Conservation (phyloP, 2,329 filamentous ascomycete genomes). For the Aaosphaeria pasadenensis region DNA sequence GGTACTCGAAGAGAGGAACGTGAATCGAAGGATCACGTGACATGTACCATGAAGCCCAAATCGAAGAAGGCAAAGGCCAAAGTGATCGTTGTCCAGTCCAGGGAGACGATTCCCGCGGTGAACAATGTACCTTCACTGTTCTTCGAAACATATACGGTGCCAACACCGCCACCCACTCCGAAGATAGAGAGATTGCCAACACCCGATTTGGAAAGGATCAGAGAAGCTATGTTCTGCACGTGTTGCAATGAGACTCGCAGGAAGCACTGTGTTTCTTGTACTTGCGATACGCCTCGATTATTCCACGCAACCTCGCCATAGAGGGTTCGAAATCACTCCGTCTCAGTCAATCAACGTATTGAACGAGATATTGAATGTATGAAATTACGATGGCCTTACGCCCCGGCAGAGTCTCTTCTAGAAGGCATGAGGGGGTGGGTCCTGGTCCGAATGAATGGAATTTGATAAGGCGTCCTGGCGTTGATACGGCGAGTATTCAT, state of each 20-base stretch:
- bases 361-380: not conserved
- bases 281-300: conserved; percentile 4
- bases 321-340: not conserved
- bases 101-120: not conserved
- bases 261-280: conserved; percentile 19
- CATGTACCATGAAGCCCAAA: not conserved
- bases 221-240: conserved; percentile 28
- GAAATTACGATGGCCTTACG: not conserved
- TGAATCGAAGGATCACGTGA: conserved; percentile 3
- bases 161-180: conserved; percentile 30
- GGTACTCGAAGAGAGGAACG: not conserved
- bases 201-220: conserved; percentile 30
- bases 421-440: too few species aligned
- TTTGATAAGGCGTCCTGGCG: too few species aligned
- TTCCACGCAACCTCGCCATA: not conserved
- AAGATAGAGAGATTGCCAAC: conserved; percentile 26
- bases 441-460: too few species aligned
- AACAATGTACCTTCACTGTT: not conserved
- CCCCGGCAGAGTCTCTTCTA: too few species aligned
- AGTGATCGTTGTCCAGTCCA: conserved; percentile 13
- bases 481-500: too few species aligned
- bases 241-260: conserved; percentile 19
- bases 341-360: not conserved
- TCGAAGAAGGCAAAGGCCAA: conserved; percentile 4
- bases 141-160: not conserved